Evolutionary conservation across 306 rosid species (phyloP), one percentile per base, ranked within the genome.

Genomic region (Ziziphus jujuba): DNA sequence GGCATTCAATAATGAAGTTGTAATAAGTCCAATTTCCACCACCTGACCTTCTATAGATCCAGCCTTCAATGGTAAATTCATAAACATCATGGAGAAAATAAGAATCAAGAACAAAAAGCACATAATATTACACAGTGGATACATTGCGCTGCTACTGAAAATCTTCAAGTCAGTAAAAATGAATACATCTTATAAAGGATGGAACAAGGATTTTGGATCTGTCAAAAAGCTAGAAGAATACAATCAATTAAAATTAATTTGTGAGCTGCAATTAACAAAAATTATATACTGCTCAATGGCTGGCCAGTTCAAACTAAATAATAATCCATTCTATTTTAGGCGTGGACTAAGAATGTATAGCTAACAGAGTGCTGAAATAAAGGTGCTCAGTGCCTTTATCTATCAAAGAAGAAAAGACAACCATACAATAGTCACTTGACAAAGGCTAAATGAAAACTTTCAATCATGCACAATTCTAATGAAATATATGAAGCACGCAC

Each of bases 31-130:
- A 88, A 90, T 86, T 40, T 93, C 98, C 84, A 90, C 78, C 80
- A 90, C 98, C 72, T 93, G 97, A 73, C 96, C 97, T 75, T 93
- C 98, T 54, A 93, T 59, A 5, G 95, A 53, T 40, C 98, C 98
- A 65, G 98, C 98, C 97, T 93, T 77, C 59, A 84, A 75, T 34
- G 66, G 66, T 16, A 73, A 67, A 56, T 50, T 23, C 56, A 21
- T 59, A 38, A 33, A 55, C 54, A 43, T 36, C 10, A 6, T 20
- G 60, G 60, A 44, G 61, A 56, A 63, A 40, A 43, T 15, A 44
- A 40, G 56, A 35, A 52, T 9, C 6, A 64, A 33, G 59, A 35
- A 56, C 34, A 53, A 15, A 8, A 40, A 59, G 55, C 51, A 19
- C 28, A 21, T 44, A 43, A 45, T 5, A 22, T 56, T 40, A 48